phyloP scores from a whole-genome alignment of 1,284 basidiomycete species.

The Waitea zeae region DNA sequence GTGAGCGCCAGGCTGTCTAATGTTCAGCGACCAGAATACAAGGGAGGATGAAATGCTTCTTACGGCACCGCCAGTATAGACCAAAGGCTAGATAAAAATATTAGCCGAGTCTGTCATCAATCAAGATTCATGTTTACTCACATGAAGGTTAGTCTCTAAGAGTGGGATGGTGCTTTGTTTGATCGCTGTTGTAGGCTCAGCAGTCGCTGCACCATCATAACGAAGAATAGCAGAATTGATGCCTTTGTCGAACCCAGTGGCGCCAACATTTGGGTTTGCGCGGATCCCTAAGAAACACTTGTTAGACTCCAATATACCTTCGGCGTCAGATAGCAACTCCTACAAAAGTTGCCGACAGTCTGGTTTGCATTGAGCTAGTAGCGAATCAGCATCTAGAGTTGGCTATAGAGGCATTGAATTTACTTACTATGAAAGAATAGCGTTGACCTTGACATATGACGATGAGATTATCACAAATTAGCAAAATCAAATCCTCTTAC shows the following conservation, averaged over 20 bases:
- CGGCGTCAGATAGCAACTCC: too few relatives aligned
- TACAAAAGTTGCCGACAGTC: conserved; percentile 23
- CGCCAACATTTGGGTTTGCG: conserved; percentile 4
- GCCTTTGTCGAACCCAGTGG: conserved; percentile 15
- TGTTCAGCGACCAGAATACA: too few relatives aligned
- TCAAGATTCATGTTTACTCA: too few relatives aligned
- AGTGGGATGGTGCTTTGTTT: too few relatives aligned
- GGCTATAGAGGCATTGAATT: conserved; percentile 5
- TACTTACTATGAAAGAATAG: conserved; percentile 18
- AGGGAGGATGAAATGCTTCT: too few relatives aligned
- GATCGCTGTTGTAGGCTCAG: conserved; percentile 23
- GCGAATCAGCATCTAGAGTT: not conserved
- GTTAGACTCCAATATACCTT: too few relatives aligned
- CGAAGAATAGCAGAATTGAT: conserved; percentile 39
- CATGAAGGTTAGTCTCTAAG: too few relatives aligned
- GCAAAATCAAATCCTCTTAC: conserved; percentile 6
- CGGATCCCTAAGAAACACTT: conserved; percentile 11
- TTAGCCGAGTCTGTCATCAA: too few relatives aligned
- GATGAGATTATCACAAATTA: too few relatives aligned
- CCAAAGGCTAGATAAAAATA: too few relatives aligned
- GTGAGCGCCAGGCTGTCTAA: conserved; percentile 12
- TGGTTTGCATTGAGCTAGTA: conserved; percentile 15
- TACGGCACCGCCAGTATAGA: too few relatives aligned
- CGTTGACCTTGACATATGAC: conserved; percentile 24
- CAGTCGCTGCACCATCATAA: conserved; percentile 24